Percentiles rank a stretch among this genome's conserved stretches.
phyloP scores from a whole-genome alignment of 495 filamentous ascomycete genomes.

The Beverwykella pulmonaria region DNA sequence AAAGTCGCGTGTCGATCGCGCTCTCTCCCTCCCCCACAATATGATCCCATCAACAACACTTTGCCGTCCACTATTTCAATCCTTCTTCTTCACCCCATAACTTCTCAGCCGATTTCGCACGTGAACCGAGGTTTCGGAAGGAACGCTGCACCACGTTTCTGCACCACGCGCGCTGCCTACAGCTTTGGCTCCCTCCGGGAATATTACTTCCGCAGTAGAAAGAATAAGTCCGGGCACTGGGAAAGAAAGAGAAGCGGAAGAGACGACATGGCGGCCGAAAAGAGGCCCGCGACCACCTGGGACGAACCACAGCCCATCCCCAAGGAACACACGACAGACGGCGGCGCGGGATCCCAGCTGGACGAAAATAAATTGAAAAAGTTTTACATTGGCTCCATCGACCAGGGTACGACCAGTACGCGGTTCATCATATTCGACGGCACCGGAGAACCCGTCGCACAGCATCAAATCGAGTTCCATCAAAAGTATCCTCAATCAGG shows the following conservation, averaged over 20 bases:
- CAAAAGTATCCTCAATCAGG: conserved; percentile 88
- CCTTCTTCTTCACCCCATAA: conserved; percentile 5
- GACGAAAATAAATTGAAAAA: conserved; percentile 38
- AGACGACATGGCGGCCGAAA: conserved; percentile 23
- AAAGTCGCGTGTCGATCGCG: neutral
- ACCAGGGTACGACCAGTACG: conserved; percentile 91
- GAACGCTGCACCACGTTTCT: neutral
- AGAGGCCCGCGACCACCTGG: conserved; percentile 5
- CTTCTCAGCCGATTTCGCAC: neutral
- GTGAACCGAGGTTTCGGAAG: neutral
- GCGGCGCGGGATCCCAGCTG: conserved; percentile 1
- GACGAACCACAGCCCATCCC: conserved; percentile 30
- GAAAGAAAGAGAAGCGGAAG: neutral
- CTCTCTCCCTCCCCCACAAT: neutral
- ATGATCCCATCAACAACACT: conserved; percentile 2
- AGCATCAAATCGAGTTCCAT: conserved; percentile 88
- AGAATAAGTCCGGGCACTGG: neutral
- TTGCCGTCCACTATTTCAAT: neutral
- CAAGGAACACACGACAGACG: conserved; percentile 21
- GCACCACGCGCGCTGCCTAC: neutral
- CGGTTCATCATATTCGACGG: conserved; percentile 91
- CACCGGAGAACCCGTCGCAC: conserved; percentile 75
- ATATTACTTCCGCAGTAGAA: neutral
- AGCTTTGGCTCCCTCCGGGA: neutral
- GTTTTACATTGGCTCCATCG: conserved; percentile 72